Evolutionary conservation across 2,329 filamentous ascomycete genomes (phyloP).

Genomic region (Calonectria fujianensis): DNA sequence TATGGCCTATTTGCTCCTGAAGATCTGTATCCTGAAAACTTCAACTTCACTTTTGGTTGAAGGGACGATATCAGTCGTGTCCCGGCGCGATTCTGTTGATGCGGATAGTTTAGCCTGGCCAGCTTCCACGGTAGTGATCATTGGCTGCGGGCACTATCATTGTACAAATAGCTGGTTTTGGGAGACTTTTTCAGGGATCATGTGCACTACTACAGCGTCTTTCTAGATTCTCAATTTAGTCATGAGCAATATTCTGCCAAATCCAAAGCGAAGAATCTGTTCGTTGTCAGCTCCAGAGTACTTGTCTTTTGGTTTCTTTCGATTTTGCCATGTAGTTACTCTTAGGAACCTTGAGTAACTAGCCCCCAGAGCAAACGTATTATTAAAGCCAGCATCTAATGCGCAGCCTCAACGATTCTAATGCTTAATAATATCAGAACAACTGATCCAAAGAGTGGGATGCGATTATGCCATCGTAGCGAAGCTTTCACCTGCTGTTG

Average conservation of each 20-base stretch:
- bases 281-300: not conserved
- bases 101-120: not conserved
- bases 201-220: not conserved
- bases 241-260: not conserved
- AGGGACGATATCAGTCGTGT: not conserved
- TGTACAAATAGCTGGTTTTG: not conserved
- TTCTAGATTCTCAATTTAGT: not conserved
- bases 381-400: not conserved
- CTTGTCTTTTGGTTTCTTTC: not conserved
- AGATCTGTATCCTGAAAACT: not conserved
- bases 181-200: not conserved
- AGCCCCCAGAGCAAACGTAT: not conserved
- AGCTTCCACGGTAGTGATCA: not conserved
- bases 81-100: not conserved
- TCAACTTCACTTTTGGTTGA: conserved; percentile 5
- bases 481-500: not conserved
- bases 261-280: not conserved
- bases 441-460: not conserved
- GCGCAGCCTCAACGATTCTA: not conserved
- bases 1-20: conserved; percentile 9
- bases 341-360: not conserved
- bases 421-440: not conserved
- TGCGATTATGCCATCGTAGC: not conserved
- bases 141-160: not conserved
- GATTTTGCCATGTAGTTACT: not conserved